phyloP scores from a whole-genome alignment of 2,329 filamentous ascomycete genomes.

The Trichoderma harzianum region DNA sequence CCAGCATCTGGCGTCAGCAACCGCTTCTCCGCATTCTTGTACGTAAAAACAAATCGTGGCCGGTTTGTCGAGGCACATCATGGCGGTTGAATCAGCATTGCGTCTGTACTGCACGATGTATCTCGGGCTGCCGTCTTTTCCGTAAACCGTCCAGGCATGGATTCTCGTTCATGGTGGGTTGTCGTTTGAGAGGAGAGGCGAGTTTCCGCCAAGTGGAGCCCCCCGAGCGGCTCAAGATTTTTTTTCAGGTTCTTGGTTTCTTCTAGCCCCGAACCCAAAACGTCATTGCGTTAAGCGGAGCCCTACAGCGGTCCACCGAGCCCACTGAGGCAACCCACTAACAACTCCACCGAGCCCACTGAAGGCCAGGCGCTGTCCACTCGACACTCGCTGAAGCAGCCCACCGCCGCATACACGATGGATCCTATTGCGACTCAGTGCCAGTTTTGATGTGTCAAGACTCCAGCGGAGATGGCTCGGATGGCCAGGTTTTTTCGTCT shows the following conservation, averaged over 20 bases:
- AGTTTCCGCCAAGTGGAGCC: constrained; percentile 4
- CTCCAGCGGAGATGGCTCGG: constrained; percentile 10
- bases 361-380: background rate
- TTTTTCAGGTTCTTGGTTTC: background rate
- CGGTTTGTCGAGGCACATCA: background rate
- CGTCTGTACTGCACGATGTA: background rate
- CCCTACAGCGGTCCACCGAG: background rate
- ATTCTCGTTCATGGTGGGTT: background rate
- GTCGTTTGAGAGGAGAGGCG: background rate
- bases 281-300: constrained; percentile 8
- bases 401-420: constrained; percentile 1
- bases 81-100: background rate
- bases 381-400: background rate
- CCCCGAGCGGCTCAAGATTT: background rate
- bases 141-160: background rate
- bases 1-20: background rate
- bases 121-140: constrained; percentile 4
- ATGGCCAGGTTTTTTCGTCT: constrained; percentile 5
- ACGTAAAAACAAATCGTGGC: constrained; percentile 16
- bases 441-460: constrained; percentile 24
- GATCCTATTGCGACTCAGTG: constrained; percentile 9
- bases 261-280: constrained; percentile 9
- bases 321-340: background rate
- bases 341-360: background rate
- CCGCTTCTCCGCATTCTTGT: constrained; percentile 16